Evolutionary conservation across 73 alveolate genomes (phyloP), one percentile per base, ranked within the genome.

Genomic region (Uronychia binucleata): DNA sequence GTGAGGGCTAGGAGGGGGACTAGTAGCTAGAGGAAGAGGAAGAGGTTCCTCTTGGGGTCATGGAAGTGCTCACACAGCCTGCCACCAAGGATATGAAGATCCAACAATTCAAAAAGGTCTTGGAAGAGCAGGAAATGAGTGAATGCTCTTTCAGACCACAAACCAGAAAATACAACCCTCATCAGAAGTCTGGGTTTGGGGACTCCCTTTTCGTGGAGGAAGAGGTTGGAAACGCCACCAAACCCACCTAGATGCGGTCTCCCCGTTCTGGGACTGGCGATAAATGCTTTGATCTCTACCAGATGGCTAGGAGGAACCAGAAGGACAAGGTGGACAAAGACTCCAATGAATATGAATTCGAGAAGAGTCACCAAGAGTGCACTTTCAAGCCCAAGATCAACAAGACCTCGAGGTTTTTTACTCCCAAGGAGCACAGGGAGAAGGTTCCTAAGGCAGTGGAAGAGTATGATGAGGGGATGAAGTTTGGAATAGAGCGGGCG

Each of bases 251-350:
- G 67, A 46, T 11, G 67, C 30, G 88, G 58, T 28, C n/a, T 57
- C 0, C 30, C 30, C 8, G n/a, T n/a, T 57, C 57, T 25, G 59
- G 34, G 28, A 77, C 92, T 19, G 95, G 95, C 30, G 88, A 89
- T 32, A 89, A 79, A 79, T 84, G 84, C 89, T 77, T 58, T 31
- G 95, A 89, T 79, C 83, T 89, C 5, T 89, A 57, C 75, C 81
- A 58, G 59, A 30, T 89, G 29, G 81, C 90, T 34, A 87, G 82
- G 59, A 81, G 25, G 46, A 30, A 77, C 57, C 31, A n/a, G 30
- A 88, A 83, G 78, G 76, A 33, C 33, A 76, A 78, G 60, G 27
- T 31, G 1, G 95, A 84, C 74, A 89, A 89, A 77, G 5, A 83
- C 26, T 34, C 33, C 1, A 79, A 30, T 5, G 95, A 89, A 74